These are phyloP conservation scores for Spiromyces aspiralis DNA, from an alignment of 371 early-diverging fungal genomes.

Conservation along the genomic window DNA sequence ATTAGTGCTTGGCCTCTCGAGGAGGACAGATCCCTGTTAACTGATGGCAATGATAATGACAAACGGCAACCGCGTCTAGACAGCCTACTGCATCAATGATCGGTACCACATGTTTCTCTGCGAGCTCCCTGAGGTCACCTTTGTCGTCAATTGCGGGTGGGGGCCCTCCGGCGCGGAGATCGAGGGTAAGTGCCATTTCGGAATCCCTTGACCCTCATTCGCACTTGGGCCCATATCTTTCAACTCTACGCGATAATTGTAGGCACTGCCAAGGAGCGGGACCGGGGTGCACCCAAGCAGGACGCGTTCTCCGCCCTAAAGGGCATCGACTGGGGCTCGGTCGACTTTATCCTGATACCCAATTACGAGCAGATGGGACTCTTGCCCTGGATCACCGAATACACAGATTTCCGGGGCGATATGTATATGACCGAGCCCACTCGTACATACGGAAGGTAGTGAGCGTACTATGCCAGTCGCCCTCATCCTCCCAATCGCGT, in stretches of 20 bases:
- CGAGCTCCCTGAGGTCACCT: not conserved
- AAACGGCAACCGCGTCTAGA: not conserved
- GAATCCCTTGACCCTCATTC: too few relatives aligned
- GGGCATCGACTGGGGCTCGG: slow-evolving; percentile 25
- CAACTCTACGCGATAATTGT: too few relatives aligned
- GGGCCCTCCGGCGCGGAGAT: not conserved
- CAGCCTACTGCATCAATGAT: not conserved
- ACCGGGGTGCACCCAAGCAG: too few relatives aligned
- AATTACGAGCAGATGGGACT: slow-evolving; percentile 55
- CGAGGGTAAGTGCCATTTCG: not conserved
- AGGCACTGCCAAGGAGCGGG: too few relatives aligned
- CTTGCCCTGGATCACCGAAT: slow-evolving; percentile 71
- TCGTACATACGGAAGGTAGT: slow-evolving; percentile 50
- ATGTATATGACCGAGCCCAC: slow-evolving; percentile 71
- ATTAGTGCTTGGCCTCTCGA: not conserved
- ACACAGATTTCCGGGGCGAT: slow-evolving; percentile 60
- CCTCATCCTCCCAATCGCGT: too few relatives aligned
- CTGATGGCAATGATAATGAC: not conserved
- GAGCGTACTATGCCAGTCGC: not conserved
- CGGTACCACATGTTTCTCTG: not conserved
- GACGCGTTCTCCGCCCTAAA: too few relatives aligned
- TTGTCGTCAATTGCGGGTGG: not conserved
- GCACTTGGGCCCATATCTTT: too few relatives aligned
- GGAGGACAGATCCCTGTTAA: not conserved
- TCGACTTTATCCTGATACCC: slow-evolving; percentile 63